Percentiles rank a stretch among this genome's conserved stretches.
Conservation (phyloP, 345 rosid species). For the Rubroshorea leprosula region DNA sequence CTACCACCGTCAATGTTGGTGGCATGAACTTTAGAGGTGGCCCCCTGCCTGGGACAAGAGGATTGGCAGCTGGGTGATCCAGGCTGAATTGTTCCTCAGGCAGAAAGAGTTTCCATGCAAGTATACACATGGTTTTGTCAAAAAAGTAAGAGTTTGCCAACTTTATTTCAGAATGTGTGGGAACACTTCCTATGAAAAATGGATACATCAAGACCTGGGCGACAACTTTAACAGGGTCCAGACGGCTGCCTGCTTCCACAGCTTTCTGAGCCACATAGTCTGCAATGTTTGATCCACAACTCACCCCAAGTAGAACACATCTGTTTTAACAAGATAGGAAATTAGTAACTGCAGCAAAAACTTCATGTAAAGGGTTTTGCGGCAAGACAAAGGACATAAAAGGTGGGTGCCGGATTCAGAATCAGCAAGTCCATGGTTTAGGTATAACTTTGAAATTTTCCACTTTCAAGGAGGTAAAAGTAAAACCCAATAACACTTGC, state of each 20-base stretch:
- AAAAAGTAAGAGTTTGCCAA: conserved; percentile 81
- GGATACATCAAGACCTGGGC: conserved; percentile 96
- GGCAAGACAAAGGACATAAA: too few relatives aligned
- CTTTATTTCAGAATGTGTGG: conserved; percentile 82
- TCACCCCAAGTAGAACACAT: conserved; percentile 87
- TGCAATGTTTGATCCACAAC: conserved; percentile 88
- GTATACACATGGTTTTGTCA: conserved; percentile 73
- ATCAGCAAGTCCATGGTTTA: too few relatives aligned
- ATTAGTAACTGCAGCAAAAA: neutral
- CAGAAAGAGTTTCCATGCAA: conserved; percentile 88
- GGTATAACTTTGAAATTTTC: too few relatives aligned
- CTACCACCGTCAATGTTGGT: conserved; percentile 87
- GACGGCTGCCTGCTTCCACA: conserved; percentile 57
- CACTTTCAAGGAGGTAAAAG: too few relatives aligned
- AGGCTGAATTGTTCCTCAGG: conserved; percentile 67
- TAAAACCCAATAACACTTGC: too few relatives aligned
- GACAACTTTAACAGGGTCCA: conserved; percentile 85
- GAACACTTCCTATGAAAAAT: conserved; percentile 71
- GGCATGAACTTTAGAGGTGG: conserved; percentile 89
- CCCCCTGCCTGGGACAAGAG: conserved; percentile 59
- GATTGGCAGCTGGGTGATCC: conserved; percentile 86
- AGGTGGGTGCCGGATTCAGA: too few relatives aligned
- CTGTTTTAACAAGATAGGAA: conserved; percentile 32
- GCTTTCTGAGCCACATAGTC: conserved; percentile 74
- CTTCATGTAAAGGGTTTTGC: too few relatives aligned